Conservation (phyloP, 345 rosid genomes). For the Melastoma malabathricum region DNA sequence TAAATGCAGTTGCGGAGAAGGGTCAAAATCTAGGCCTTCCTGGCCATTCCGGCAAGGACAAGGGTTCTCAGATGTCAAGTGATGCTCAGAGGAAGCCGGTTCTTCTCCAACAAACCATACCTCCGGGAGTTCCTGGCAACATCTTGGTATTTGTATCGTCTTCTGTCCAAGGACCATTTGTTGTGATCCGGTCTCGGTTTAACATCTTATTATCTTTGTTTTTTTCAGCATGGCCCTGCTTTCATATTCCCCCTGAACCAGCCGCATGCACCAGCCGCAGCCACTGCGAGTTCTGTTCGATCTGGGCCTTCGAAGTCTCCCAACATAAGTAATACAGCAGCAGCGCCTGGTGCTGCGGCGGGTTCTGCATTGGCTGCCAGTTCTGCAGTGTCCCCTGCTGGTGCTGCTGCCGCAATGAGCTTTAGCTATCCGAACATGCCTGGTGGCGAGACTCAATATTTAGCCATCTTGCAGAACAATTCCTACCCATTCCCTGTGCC, state of each 20-base stretch:
- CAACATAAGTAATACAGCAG: conserved; percentile 9
- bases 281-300: conserved; percentile 36
- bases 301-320: conserved; percentile 29
- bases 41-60: conserved; percentile 25
- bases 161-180: neutral
- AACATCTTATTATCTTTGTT: neutral
- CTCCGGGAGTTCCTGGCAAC: conserved; percentile 64
- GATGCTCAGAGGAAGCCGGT: conserved; percentile 71
- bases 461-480: conserved; percentile 81
- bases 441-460: conserved; percentile 70
- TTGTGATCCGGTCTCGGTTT: neutral
- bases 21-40: conserved; percentile 31
- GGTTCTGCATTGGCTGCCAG: conserved; percentile 32
- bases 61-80: conserved; percentile 36
- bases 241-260: conserved; percentile 86
- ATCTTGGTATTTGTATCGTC: conserved; percentile 41
- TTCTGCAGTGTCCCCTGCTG: conserved; percentile 35
- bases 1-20: conserved; percentile 42
- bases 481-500: conserved; percentile 74
- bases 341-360: conserved; percentile 20
- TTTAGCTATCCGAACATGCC: conserved; percentile 73
- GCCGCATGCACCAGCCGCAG: conserved; percentile 47
- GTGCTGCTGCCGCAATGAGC: conserved; percentile 55
- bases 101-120: conserved; percentile 67
- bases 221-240: conserved; percentile 62